Evolutionary conservation across 345 rosid genomes (phyloP).

Genomic region (Sisymbrium irio): DNA sequence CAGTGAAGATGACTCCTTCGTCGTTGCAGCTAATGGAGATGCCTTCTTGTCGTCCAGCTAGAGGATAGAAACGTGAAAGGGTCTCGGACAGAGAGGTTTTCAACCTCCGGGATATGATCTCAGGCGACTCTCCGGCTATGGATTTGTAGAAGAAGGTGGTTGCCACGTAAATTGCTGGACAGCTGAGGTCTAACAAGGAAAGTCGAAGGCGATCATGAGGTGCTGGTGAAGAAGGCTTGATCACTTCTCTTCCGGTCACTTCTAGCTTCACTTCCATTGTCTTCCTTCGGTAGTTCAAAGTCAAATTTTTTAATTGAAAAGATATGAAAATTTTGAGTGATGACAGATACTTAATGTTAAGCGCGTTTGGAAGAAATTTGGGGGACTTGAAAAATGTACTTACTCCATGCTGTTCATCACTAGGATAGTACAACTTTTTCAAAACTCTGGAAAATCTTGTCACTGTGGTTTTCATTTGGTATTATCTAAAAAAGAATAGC

Average conservation of each 20-base stretch:
- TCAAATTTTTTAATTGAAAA: background rate
- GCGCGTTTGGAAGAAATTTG: background rate
- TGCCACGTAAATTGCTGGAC: background rate
- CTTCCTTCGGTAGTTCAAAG: background rate
- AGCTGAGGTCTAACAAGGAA: background rate
- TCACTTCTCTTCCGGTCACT: background rate
- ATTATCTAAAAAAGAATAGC: no score
- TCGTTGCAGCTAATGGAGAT: background rate
- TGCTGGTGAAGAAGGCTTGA: background rate
- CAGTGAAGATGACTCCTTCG: slow-evolving; percentile 1
- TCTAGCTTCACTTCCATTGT: background rate
- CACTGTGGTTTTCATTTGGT: no score
- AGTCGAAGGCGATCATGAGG: background rate
- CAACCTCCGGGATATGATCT: background rate
- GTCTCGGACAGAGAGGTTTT: background rate
- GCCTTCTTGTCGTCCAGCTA: background rate
- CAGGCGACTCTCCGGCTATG: background rate
- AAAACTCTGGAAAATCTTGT: no score
- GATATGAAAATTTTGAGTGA: background rate
- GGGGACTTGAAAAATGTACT: no score
- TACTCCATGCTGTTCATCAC: no score
- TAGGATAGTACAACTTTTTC: no score
- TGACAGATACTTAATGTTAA: background rate
- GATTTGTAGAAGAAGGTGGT: background rate
- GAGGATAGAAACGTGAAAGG: background rate